Evolutionary conservation across 2,329 filamentous ascomycete species (phyloP).

Genomic region (Mollisiaceae sp.): DNA sequence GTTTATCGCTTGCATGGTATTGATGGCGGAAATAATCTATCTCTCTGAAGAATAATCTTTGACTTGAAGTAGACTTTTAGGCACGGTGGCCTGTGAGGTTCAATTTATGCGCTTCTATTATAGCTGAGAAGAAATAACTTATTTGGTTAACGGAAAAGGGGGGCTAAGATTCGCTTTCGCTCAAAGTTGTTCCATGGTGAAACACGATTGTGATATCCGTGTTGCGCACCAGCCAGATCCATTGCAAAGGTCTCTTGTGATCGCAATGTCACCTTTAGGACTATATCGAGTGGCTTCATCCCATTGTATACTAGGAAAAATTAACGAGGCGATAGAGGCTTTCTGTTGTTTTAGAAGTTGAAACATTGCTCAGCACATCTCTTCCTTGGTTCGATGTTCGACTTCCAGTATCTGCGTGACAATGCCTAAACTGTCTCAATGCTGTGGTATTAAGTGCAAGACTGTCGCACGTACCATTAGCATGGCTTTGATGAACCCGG

Average conservation of each 20-base stretch:
- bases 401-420: neutral
- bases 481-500: slow-evolving; percentile 1
- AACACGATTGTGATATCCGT: slow-evolving; percentile 2
- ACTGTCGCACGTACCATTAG: neutral
- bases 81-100: neutral
- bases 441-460: neutral
- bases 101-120: neutral
- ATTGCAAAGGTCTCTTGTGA: neutral
- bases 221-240: slow-evolving; percentile 5
- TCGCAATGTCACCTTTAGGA: neutral
- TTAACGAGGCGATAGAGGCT: neutral
- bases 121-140: neutral
- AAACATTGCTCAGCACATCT: slow-evolving; percentile 1
- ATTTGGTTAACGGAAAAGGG: neutral
- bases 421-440: neutral
- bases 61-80: neutral
- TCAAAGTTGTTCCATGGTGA: neutral
- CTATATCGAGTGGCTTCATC: neutral
- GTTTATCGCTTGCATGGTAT: neutral
- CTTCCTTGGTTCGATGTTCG: slow-evolving; percentile 1
- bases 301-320: neutral
- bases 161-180: neutral
- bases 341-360: neutral
- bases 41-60: neutral
- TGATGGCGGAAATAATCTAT: neutral